phyloP scores from a whole-genome alignment of 2,329 filamentous ascomycete species.

The Colletotrichum brevisporum region DNA sequence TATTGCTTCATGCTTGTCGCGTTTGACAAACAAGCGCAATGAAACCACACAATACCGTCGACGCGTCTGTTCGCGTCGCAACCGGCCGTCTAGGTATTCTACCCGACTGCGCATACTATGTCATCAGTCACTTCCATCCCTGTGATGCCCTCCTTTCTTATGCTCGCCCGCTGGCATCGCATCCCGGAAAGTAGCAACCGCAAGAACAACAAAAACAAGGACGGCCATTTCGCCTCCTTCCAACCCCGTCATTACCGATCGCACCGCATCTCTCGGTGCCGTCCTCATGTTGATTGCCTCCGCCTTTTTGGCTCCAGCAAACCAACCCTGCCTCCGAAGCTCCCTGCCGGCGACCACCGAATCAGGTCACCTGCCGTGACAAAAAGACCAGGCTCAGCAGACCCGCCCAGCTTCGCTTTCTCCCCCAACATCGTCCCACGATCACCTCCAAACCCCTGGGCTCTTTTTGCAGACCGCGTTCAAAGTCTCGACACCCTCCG shows the following conservation, averaged over 20 bases:
- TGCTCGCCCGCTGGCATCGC: neutral
- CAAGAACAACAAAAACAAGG: neutral
- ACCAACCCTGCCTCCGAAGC: slow-evolving; percentile 21
- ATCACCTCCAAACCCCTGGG: neutral
- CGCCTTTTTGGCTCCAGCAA: slow-evolving; percentile 17
- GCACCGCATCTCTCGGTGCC: slow-evolving; percentile 2
- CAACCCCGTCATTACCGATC: slow-evolving; percentile 22
- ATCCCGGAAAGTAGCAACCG: slow-evolving; percentile 5
- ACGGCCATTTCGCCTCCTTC: slow-evolving; percentile 9
- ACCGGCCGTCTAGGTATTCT: neutral
- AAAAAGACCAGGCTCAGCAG: slow-evolving; percentile 18
- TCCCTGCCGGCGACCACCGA: slow-evolving; percentile 30
- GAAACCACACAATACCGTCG: slow-evolving; percentile 21
- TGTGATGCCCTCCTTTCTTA: neutral
- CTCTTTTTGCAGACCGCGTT: too few relatives aligned
- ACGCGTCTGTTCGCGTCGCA: slow-evolving; percentile 30
- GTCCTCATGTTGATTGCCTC: slow-evolving; percentile 24
- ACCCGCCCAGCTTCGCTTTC: slow-evolving; percentile 11
- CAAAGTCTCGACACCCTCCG: slow-evolving; percentile 1
- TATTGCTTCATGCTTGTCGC: slow-evolving; percentile 30
- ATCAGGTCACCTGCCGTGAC: slow-evolving; percentile 33
- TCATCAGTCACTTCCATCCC: neutral
- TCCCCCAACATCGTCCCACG: slow-evolving; percentile 16
- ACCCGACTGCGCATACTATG: neutral
- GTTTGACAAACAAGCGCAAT: slow-evolving; percentile 22